These are phyloP conservation scores for Luffa acutangula DNA, from an alignment of 306 rosid genomes.

Conservation along the genomic window DNA sequence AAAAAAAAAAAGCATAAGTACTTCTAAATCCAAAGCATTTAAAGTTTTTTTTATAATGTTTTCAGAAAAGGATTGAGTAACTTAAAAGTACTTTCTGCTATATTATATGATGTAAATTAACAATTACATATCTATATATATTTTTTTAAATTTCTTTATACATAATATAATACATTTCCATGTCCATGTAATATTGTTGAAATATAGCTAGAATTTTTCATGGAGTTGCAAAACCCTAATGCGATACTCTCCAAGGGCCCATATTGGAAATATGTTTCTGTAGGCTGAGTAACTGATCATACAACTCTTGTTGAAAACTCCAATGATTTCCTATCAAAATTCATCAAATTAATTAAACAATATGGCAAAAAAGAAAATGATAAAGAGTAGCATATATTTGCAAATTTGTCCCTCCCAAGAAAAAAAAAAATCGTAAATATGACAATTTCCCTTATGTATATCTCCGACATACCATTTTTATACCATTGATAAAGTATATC, in stretches of 20 bases:
- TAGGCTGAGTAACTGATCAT: constrained; percentile 46
- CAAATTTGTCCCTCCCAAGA: not conserved
- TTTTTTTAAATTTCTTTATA: no score
- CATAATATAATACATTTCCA: no score
- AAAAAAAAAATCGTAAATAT: no score
- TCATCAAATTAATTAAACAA: not conserved
- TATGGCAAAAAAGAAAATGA: not conserved
- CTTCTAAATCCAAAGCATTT: no score
- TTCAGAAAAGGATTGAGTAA: no score
- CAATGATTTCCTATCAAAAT: constrained; percentile 36
- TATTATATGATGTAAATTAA: not conserved
- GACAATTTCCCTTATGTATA: no score
- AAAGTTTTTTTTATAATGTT: no score
- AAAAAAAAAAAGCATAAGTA: no score
- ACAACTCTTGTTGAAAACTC: constrained; percentile 48
- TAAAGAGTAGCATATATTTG: no score
- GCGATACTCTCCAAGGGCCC: constrained; percentile 67
- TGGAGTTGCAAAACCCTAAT: not conserved
- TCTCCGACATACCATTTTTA: no score
- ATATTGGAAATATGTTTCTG: constrained; percentile 60
- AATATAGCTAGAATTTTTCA: not conserved
- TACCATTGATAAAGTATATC: no score
- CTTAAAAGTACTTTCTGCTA: no score
- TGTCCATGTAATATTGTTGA: not conserved
- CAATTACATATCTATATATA: not conserved